Evolutionary conservation across 495 filamentous ascomycete genomes (phyloP), one percentile per base, ranked within the genome.

Genomic region (Hypoxylon lienhwacheense): DNA sequence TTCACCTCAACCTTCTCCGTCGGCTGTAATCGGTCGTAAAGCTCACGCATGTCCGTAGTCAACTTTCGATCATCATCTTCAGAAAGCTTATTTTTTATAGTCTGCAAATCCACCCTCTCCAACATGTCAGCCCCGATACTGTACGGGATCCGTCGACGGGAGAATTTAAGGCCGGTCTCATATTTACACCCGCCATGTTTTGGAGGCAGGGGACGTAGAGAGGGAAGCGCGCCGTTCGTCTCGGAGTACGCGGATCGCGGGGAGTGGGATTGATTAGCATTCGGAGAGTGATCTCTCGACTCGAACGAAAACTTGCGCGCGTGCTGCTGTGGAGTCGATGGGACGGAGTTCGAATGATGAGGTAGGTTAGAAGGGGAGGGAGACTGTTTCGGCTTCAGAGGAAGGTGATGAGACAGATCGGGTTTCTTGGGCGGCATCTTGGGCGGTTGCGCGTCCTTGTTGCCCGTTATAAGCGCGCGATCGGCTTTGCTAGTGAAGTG

Each of bases 161-260:
- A 67, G 40, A 63, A 50, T n/a, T 71, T 68, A 4, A 71, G 43
- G 0, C 63, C 70, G 22, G 86, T 87, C 70, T 98, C 93, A 67
- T 86, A 96, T 65, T 84, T 87, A 73, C 93, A 97, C 7, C 82
- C 80, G 16, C 79, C 75, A 21, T 73, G 66, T 12, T 69, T 65
- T 48, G 72, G 70, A 14, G 71, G 77, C 19, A 73, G 65, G 61
- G 80, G 81, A 31, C 81, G 80, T 28, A 85, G 69, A n/a, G 84
- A 84, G 1, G 86, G 82, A 33, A 88, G 76, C 7, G 79, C 75
- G 36, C 86, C 81, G 51, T 88, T 90, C 1, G 89, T 84, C 70
- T 97, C 93, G 31, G 91, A 97, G 62, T 90, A 88, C 4, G 86
- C 89, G 2, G 93, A 97, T 47, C 89, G 83, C 20, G 93, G 93